Base-by-base conservation (phyloP, 768 basidiomycete genomes). In the Kwoniella heveanensis region DNA sequence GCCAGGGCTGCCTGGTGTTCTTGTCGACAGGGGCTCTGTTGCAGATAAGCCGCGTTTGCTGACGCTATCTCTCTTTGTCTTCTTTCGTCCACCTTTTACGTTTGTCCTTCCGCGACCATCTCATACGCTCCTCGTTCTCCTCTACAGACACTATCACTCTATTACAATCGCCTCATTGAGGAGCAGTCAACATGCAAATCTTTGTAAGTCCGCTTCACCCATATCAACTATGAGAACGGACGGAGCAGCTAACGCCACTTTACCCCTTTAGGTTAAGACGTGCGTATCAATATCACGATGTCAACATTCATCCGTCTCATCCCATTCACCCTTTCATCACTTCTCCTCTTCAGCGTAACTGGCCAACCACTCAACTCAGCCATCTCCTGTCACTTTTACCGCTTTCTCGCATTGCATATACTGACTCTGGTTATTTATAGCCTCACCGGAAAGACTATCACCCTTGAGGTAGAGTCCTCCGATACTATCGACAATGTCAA, bases 391-490 rank as follows among this genome's bases (percentile, higher is more conserved):
- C 15, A 17, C 15, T 9, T 36, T 36, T 36, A 36, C 6, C 32
- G 13, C 13, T 13, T 36, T 36, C 32, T 36, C 7, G 13, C 13
- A 36, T 36, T 44, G 39, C 39, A 44, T 29, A 10, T 29, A 32
- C 54, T 54, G 32, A 39, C 54, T 19, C 7, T 54, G 52, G 22
- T 22, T 30, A 59, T 22, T 22, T 30, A 59, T 55, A 73, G 69
- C 60, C 90, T 95, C 76, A 95, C 92, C 86, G 92, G 92, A 81
- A 96, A 96, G 85, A 96, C 94, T 76, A 93, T 94, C 85, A 94
- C 91, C 79, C 69, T 75, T 26, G 92, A 94, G 77, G 92, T 93
- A 39, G 91, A 93, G 80, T 91, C 91, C 0, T 91, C 89, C 0
- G 90, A 92, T 79, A 92, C 91, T 8, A 92, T 94, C 71, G 91